Base-by-base conservation (phyloP, 2,329 filamentous ascomycete species). In the Fusarium tuaranense region DNA sequence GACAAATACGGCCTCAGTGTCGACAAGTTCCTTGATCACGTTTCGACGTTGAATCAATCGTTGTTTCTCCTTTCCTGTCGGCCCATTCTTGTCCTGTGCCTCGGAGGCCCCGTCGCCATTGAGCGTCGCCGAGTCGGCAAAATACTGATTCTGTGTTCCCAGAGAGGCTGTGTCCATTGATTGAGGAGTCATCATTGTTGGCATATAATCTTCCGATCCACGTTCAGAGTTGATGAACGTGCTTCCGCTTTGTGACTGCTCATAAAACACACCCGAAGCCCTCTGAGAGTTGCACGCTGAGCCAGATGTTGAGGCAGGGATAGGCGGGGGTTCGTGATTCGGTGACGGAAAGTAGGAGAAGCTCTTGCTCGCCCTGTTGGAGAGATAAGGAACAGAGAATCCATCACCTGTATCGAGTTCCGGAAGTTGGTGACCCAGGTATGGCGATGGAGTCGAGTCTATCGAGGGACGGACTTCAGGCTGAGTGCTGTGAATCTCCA, bases 1-100 rank as follows among this genome's bases (percentile, higher is more conserved):
- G 67, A 97, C 92, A 83, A 97, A 98, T 7, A 93, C 92, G 58
- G 95, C 92, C 81, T 99, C 97, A 0, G 97, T 99, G 79, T 98
- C 95, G 55, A 98, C 89, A 41, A 99, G 87, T 82, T 99, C 97
- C 80, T 96, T 95, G 78, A 98, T 93, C 58, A 97, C 91, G 81
- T 97, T 91, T 65, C 93, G 91, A 22, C 97, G 93, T 80, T 96
- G 93, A 60, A 90, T 90, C 10, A 98, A 86, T n/a, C 93, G 91
- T 70, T 93, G 92, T 70, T 89, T 89, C 73, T 93, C 90, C 70
- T 91, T 88, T 34, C 85, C 85, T 8, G 84, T 82, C 16, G 85
- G 81, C 3, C 80, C 84, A 44, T 85, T 81, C 72, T 84, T 82
- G 63, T 88, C 83, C 71, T 83, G 72, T 57, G 71, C 58, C 14